phyloP scores from a whole-genome alignment of 805 yeast genomes.

The Candida tibetensis region DNA sequence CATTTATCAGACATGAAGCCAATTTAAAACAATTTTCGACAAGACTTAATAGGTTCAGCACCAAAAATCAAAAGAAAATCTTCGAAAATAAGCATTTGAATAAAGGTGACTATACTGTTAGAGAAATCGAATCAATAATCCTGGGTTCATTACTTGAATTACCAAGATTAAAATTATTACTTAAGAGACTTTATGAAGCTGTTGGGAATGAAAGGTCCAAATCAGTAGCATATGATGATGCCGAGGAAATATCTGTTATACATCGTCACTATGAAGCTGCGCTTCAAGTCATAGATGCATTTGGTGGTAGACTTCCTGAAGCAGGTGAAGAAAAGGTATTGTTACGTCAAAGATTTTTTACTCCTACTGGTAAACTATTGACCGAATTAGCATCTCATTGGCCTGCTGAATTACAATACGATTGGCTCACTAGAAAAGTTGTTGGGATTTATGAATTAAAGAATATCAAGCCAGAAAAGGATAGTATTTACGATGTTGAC shows the following conservation, averaged over 20 bases:
- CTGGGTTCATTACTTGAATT: slow-evolving; percentile 66
- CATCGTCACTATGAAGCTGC: slow-evolving; percentile 50
- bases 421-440: slow-evolving; percentile 84
- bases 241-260: slow-evolving; percentile 22
- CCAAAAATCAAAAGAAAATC: slow-evolving; percentile 26
- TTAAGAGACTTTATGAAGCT: slow-evolving; percentile 56
- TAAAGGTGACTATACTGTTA: slow-evolving; percentile 24
- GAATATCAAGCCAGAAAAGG: slow-evolving; percentile 20
- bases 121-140: slow-evolving; percentile 46
- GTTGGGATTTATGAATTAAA: slow-evolving; percentile 62
- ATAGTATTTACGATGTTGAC: slow-evolving; percentile 27
- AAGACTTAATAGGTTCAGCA: slow-evolving; percentile 42
- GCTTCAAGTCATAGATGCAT: slow-evolving; percentile 71
- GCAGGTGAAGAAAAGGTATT: slow-evolving; percentile 14
- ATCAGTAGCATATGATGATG: slow-evolving; percentile 12
- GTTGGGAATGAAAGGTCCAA: slow-evolving; percentile 41
- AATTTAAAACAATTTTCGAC: slow-evolving; percentile 69
- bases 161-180: slow-evolving; percentile 63
- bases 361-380: slow-evolving; percentile 86
- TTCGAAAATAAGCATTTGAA: slow-evolving; percentile 31
- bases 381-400: slow-evolving; percentile 82
- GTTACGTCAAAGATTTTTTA: slow-evolving; percentile 59
- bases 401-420: slow-evolving; percentile 85
- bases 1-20: slow-evolving; percentile 91
- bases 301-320: slow-evolving; percentile 61